Evolutionary conservation across 345 rosid genomes (phyloP), one percentile per base, ranked within the genome.

Genomic region (Pugionium dolabratum): DNA sequence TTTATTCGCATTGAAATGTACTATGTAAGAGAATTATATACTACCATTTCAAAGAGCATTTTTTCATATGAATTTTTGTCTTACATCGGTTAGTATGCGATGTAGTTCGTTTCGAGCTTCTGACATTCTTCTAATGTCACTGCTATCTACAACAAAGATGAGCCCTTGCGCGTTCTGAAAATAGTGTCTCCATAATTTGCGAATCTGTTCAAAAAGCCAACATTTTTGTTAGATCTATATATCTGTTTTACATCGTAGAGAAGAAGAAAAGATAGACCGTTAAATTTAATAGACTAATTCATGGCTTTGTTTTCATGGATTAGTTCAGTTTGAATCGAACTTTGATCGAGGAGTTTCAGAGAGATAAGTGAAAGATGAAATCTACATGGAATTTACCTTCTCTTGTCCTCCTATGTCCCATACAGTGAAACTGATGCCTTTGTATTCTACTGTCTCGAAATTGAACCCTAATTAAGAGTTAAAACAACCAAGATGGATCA

Each of bases 91-190:
- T 70, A 87, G 58, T 61, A 80, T 82, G 67, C 81, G 77, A 79
- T 84, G 92, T 4, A 87, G 78, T 75, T 81, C 97, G n/a, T 80
- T 81, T 34, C 92, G 78, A 33, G 96, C 91, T 79, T 87, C 94
- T 34, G 83, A 48, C 27, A 90, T 75, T 79, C 90, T 76, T 35
- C 55, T 83, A 53, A 29, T 39, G 46, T 84, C 87, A n/a, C 65
- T 77, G 76, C 90, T 87, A 50, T 90, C 97, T 50, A 84, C 89
- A 42, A 90, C 95, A 62, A 86, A 90, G 67, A 83, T 79, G 1
- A 87, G 75, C 26, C 86, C 97, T n/a, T 78, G 83, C 0, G 78
- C 75, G 53, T 79, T 75, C 75, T 74, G 77, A 47, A 84, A 80
- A 79, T 84, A 87, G 67, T 84, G 90, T 78, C 83, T 86, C 97